phyloP scores from a whole-genome alignment of 208 protist genomes.

The Trypanosoma cruzi region DNA sequence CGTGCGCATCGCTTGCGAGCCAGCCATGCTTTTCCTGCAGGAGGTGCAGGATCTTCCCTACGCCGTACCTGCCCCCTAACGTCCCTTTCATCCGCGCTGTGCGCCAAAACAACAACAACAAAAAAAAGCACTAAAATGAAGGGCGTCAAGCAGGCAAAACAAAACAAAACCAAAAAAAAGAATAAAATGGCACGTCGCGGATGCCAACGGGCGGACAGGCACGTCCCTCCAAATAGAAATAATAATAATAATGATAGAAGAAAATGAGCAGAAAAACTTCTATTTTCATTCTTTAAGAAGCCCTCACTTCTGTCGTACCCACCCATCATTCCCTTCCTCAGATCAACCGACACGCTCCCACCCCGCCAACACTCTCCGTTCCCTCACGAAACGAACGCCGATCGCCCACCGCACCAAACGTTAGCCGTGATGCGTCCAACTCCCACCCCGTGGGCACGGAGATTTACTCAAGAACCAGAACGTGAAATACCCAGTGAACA shows the following conservation, averaged over 20 bases:
- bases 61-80: not conserved
- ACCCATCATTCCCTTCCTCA: too few species aligned
- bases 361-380: too few species aligned
- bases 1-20: conserved; percentile 16
- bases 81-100: conserved; percentile 1
- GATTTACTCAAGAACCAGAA: not conserved
- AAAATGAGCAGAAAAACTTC: not conserved
- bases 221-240: not conserved
- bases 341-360: too few species aligned
- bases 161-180: conserved; percentile 2
- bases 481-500: not conserved
- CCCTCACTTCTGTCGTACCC: too few species aligned
- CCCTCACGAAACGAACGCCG: too few species aligned
- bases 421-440: too few species aligned
- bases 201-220: too few species aligned
- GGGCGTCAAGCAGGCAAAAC: conserved; percentile 10
- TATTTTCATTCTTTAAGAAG: too few species aligned
- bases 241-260: too few species aligned
- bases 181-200: not conserved
- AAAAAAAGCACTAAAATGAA: conserved; percentile 1
- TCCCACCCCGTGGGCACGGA: too few species aligned
- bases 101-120: conserved; percentile 3
- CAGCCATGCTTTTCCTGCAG: conserved; percentile 23
- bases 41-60: conserved; percentile 7
- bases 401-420: too few species aligned